Evolutionary conservation across 768 basidiomycete species (phyloP), one percentile per base, ranked within the genome.

Genomic region (Porpolomopsis calyptriformis): DNA sequence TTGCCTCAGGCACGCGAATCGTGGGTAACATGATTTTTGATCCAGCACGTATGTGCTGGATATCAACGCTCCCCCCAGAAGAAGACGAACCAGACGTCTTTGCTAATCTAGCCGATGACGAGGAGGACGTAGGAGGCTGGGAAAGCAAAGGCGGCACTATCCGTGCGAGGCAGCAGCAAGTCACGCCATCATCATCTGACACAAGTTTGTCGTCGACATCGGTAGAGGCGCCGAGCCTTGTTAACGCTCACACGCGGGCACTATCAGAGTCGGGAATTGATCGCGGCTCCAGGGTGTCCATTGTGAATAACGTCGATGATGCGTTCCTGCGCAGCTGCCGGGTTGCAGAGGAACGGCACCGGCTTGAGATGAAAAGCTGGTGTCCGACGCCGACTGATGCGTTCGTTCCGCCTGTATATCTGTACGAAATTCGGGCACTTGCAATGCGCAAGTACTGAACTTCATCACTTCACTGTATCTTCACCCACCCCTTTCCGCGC

Each of bases 1-100:
- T 85, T 56, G 72, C 80, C 25, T 73, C 80, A 45, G 85, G 86
- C 41, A 83, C 89, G 29, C 79, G 89, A 48, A 81, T 91, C 61
- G 94, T 97, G 16, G 96, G 96, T 37, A 90, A 92, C 70, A 99
- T 99, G 94, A 79, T 90, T 29, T 98, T 99, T 57, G 93, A 99
- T 65, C 93, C 96, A 1, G 58, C 77, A 35, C 80, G 80, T 20
- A 97, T 97, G 92, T 88, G 90, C 58, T 97, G 91, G 91, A 76
- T 98, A 64, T 87, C 88, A 46, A 80, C 80, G 49, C 62, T 89
- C 33, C 73, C 82, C 4, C 82, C 85, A 18, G 91, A 91, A 47
- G 88, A 94, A 57, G 89, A 93, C 33, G 92, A 97, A 59, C 87
- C 88, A 5, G 92, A 97, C 59, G 85, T 92, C n/a, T 94, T 96